A percentile compares a stretch with the other conserved stretches of the same genome.
phyloP scores from a whole-genome alignment of 768 basidiomycete species.

The Leccinum sublutescens region DNA sequence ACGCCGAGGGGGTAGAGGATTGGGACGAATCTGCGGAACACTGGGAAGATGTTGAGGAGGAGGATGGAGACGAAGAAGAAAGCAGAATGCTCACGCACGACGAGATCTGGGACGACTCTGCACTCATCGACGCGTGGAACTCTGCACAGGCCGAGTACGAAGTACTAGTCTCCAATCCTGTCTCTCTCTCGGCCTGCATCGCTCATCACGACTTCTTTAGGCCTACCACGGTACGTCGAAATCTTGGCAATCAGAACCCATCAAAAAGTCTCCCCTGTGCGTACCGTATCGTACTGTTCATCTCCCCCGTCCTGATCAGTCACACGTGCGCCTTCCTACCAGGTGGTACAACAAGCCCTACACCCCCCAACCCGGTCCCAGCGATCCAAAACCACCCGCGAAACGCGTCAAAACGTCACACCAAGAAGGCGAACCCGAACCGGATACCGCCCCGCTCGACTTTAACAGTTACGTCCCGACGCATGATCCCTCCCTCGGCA shows the following conservation, averaged over 20 bases:
- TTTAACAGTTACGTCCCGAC: constrained; percentile 70
- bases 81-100: constrained; percentile 65
- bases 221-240: constrained; percentile 67
- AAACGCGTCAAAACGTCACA: not conserved
- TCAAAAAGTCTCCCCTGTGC: constrained; percentile 73
- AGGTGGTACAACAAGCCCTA: constrained; percentile 80
- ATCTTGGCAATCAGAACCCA: constrained; percentile 65
- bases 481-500: constrained; percentile 62
- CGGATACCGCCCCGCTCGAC: constrained; percentile 61
- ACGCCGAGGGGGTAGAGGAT: constrained; percentile 22
- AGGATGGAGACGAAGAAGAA: constrained; percentile 44
- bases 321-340: not conserved
- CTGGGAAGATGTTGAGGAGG: constrained; percentile 13
- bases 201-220: constrained; percentile 25
- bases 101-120: constrained; percentile 87
- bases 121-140: constrained; percentile 80
- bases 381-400: constrained; percentile 1
- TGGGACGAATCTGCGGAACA: constrained; percentile 15
- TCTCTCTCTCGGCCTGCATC: not conserved
- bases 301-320: not conserved
- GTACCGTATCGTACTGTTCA: constrained; percentile 24
- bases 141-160: constrained; percentile 82
- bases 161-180: constrained; percentile 32
- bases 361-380: constrained; percentile 13
- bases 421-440: constrained; percentile 26